Base-by-base conservation (phyloP, 305 asterid genomes). In the Fraxinus xanthoxyloides region DNA sequence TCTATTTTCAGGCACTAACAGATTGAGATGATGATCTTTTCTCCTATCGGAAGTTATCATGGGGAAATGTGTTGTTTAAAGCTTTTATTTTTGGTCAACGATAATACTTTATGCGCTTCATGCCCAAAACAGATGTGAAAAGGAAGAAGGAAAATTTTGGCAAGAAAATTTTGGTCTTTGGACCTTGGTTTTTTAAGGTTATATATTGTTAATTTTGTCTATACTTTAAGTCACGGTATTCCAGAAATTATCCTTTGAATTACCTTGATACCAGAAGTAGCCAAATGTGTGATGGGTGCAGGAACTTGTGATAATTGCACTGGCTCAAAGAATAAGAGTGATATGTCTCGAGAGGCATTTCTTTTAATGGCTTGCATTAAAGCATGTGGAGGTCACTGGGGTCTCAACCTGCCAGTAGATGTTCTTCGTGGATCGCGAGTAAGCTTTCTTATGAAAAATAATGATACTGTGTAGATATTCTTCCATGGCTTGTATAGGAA, bases 391-490 rank as follows among this genome's bases (percentile, higher is more conserved):
- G 98, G 98, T 75, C 85, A 90, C 73, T 95, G 95, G 95, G 99
- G 99, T 76, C 94, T 95, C 85, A 95, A 95, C 86, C 81, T 95
- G 85, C 98, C 98, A 8, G 82, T 95, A 26, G 98, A 92, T 86
- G 93, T 94, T 83, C 99, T 95, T 85, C 98, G 97, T 48, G 99
- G 99, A 83, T 95, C 98, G 85, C 91, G 92, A 85, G 99, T 94
- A 92, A 91, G 97, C 80, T 85, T 87, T 80, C 59, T 13, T 13
- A 35, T 56, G 67, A 72, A 67, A 75, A 8, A 32, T 77, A 72
- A 28, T 82, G 76, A 78, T 76, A 77, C 4, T 43, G n/a, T 28
- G 81, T 59, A 21, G 38, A 77, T 77, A 72, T 24, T 51, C 75
- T 43, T 13, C 74, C 32, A 63, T 17, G 19, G 43, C 69, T 8